phyloP scores from a whole-genome alignment of 1,284 basidiomycete species.

The Ceraceosorus bombacis region DNA sequence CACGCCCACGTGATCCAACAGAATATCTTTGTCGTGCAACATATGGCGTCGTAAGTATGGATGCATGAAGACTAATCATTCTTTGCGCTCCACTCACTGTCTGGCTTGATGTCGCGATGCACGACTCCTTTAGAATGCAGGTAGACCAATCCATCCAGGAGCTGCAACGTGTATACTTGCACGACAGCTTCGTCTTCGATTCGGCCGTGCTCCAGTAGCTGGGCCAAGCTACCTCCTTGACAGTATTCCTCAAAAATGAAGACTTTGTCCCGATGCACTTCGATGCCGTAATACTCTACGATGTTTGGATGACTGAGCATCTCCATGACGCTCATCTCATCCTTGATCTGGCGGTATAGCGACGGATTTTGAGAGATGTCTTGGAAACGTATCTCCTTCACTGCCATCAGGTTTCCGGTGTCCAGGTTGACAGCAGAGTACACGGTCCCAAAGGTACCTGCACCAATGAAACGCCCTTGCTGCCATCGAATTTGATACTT shows the following conservation, averaged over 20 bases:
- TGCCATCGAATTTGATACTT: constrained; percentile 98
- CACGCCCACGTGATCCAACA: constrained; percentile 83
- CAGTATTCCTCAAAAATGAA: constrained; percentile 99
- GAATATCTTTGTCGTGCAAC: constrained; percentile 59
- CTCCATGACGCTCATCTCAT: constrained; percentile 97
- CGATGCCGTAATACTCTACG: constrained; percentile 98
- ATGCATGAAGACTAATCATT: background rate
- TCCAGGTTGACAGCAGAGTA: constrained; percentile 96
- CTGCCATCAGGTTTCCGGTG: constrained; percentile 93
- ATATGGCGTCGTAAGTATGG: background rate
- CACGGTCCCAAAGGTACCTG: constrained; percentile 75
- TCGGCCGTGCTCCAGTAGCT: constrained; percentile 81
- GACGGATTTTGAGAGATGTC: constrained; percentile 63
- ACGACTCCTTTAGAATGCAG: constrained; percentile 86
- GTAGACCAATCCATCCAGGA: constrained; percentile 89
- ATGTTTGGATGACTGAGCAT: constrained; percentile 97
- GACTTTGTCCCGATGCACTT: constrained; percentile 96
- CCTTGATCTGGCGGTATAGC: constrained; percentile 77
- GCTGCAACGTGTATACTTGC: constrained; percentile 92
- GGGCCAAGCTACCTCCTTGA: constrained; percentile 85
- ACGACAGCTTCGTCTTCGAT: constrained; percentile 96
- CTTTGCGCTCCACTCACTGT: constrained; percentile 63
- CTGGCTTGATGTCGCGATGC: constrained; percentile 96
- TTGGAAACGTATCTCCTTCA: constrained; percentile 98
- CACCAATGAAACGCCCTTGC: constrained; percentile 93